A percentile compares a stretch with the other conserved stretches of the same genome.
Evolutionary conservation across 1,284 basidiomycete species (phyloP).

Genomic region (Takashimella koratensis): DNA sequence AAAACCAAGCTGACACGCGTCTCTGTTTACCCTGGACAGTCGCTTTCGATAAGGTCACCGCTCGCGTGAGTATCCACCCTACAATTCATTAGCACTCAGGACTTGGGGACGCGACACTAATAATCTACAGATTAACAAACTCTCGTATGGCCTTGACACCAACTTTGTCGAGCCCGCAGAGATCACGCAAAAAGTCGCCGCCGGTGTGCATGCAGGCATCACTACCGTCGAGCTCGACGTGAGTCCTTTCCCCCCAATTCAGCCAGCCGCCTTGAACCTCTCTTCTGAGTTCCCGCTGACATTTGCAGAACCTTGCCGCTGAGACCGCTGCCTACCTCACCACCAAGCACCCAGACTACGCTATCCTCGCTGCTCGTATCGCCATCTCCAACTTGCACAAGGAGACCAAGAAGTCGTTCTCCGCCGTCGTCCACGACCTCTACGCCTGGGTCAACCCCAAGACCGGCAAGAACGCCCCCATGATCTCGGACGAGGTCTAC

Average conservation of each 20-base stretch:
- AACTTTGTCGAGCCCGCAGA: constrained; percentile 93
- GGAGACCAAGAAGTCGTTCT: constrained; percentile 97
- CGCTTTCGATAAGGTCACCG: constrained; percentile 39
- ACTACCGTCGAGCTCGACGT: constrained; percentile 97
- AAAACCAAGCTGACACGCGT: constrained; percentile 3
- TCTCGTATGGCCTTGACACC: constrained; percentile 93
- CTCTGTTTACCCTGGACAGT: constrained; percentile 15
- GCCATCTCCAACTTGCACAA: constrained; percentile 99
- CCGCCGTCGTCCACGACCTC: constrained; percentile 83
- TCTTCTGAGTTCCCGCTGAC: neutral
- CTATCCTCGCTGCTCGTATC: constrained; percentile 91
- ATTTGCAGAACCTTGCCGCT: constrained; percentile 75
- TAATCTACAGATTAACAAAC: constrained; percentile 75
- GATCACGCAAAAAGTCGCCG: constrained; percentile 92
- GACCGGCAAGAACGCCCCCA: constrained; percentile 77
- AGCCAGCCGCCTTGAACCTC: neutral
- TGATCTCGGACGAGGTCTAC: constrained; percentile 91
- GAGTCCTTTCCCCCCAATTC: constrained; percentile 36
- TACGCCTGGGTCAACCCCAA: constrained; percentile 97
- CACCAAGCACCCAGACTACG: constrained; percentile 96
- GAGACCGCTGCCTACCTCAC: constrained; percentile 98
- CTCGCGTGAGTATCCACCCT: constrained; percentile 14
- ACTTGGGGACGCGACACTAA: neutral
- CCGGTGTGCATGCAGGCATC: constrained; percentile 83
- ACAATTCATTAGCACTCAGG: neutral